Evolutionary conservation across 352 stramenopile genomes (phyloP), one percentile per base, ranked within the genome.

Genomic region (Pythium biforme): DNA sequence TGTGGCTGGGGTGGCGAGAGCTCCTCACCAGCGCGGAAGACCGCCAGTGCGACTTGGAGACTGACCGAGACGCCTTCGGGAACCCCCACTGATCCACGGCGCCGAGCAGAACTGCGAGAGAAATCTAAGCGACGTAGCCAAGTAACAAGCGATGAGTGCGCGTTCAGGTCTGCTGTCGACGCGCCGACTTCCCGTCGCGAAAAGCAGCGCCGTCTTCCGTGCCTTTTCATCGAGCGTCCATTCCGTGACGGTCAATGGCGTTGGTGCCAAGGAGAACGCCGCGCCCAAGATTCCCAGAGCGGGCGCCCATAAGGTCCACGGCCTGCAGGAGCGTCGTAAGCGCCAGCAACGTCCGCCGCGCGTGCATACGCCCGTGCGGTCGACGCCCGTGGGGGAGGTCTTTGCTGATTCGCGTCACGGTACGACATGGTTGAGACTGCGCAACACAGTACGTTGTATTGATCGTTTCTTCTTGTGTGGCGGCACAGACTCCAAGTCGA

Each of bases 401-500:
- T 68, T 69, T 29, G 54, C 50, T 2, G 49, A 57, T 29, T 57
- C 43, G 17, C 56, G 51, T 22, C 27, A 55, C 27, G 63, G 56
- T 62, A 61, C 22, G 46, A 62, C 27, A 61, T 40, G n/a, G 41
- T n/a, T 17, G 37, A 20, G 6, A 43, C 37, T n/a, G 0, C 1
- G 9, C 1, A 17, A n/a, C 6, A 19, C 4, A 19, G 8, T 43
- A 43, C 37, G 17, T 7, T 12, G 2, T 17, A 20, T 20, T 1
- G 37, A 20, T 43, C 15, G 6, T 43, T 14, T 3, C 11, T 19
- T 11, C n/a, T 26, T 22, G 5, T 26, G 27, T 11, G 11, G 5
- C 41, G 1, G 23, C 20, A 19, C 55, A 71, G 64, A 71, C 23
- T 34, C 57, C 46, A 89, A 81, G 65, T 76, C 76, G 49, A 73